These are phyloP conservation scores for Metarhizium anisopliae DNA, from an alignment of 2,329 filamentous ascomycete genomes.

Conservation along the genomic window DNA sequence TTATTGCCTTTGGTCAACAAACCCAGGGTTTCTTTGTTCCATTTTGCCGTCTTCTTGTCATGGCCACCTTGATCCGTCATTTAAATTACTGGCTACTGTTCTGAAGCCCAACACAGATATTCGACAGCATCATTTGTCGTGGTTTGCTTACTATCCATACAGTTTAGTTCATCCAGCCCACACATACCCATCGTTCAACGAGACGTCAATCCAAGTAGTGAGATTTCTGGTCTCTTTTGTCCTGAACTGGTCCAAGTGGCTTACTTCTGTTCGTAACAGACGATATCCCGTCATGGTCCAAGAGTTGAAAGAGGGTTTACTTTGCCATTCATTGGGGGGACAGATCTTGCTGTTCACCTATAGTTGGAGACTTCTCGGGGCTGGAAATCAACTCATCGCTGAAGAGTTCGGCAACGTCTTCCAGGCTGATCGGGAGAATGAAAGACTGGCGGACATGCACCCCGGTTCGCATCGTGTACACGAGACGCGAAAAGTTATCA, in stretches of 20 bases:
- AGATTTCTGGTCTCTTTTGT: conserved; percentile 16
- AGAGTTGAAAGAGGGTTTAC: conserved; percentile 15
- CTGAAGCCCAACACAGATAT: conserved; percentile 16
- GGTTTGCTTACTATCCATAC: conserved; percentile 21
- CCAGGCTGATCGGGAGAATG: too few species aligned
- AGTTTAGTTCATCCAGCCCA: not conserved
- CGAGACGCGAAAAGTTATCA: not conserved
- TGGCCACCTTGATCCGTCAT: conserved; percentile 12
- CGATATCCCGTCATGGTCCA: conserved; percentile 18
- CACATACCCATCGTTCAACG: not conserved
- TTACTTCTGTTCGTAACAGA: conserved; percentile 9
- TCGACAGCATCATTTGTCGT: conserved; percentile 13
- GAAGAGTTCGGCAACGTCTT: too few species aligned
- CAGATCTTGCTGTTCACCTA: conserved; percentile 20
- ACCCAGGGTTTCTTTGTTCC: conserved; percentile 24
- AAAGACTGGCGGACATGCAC: too few species aligned
- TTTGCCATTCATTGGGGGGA: conserved; percentile 17
- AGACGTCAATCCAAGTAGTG: not conserved
- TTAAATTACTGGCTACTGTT: conserved; percentile 11
- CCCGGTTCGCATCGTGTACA: not conserved
- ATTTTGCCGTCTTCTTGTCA: conserved; percentile 9
- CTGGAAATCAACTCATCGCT: too few species aligned
- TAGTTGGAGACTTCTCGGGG: conserved; percentile 18
- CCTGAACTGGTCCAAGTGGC: conserved; percentile 12
- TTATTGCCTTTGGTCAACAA: conserved; percentile 46